Evolutionary conservation across 768 basidiomycete species (phyloP), one percentile per base, ranked within the genome.

Genomic region (Suillus hirtellus): DNA sequence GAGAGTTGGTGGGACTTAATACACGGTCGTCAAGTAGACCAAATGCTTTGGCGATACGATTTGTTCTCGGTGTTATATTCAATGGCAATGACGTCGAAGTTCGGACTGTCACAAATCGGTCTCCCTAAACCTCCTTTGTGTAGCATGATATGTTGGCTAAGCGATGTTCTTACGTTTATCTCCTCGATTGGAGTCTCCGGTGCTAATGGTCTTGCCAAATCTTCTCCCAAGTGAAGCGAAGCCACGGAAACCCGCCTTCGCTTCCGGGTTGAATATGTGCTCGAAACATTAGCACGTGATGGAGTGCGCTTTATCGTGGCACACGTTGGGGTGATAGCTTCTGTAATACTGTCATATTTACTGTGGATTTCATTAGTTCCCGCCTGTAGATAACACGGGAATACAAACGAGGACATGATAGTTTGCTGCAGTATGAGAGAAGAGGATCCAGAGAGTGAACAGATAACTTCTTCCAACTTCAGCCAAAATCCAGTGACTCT

Each of bases 1-100:
- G 61, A 1, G 75, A 75, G 42, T 86, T 83, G 46, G 78, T 76
- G 71, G 80, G 89, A 54, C 77, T 83, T 60, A 89, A 75, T 37
- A 89, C 70, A 21, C 82, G 80, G 63, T 85, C 84, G 66, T 84
- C 84, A 9, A 82, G 67, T 43, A 89, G 79, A 9, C 88, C 88
- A 50, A 89, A 86, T 31, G 83, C 76, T 66, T 83, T 83, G 67
- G 86, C 84, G 52, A 89, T 86, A 24, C 88, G 83, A 60, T 81
- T 84, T n/a, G 88, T 87, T 19, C 88, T 84, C 14, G 88, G 88
- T 1, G 87, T 89, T 42, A 77, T 81, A 61, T 85, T 82, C 53
- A 89, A 81, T 4, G 88, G 87, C 9, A 87, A 69, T 11, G 79
- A 72, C 8, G 73, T 72, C 50, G 83, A 81, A 7, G 84, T 83